These are phyloP conservation scores for Carex arenaria DNA, from an alignment of 202 grass and related monocot species.

Conservation along the genomic window DNA sequence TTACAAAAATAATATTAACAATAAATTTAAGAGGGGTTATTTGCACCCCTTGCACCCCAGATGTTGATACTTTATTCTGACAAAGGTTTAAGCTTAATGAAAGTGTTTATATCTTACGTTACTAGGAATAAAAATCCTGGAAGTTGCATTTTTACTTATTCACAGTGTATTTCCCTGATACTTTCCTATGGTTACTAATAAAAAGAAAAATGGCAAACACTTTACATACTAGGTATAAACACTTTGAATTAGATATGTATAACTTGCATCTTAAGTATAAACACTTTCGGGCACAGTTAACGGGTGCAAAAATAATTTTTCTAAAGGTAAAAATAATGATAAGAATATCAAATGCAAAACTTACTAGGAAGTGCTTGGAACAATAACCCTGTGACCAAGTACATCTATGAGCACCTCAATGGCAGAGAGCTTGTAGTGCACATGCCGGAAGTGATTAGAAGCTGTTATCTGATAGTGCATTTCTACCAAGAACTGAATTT, in stretches of 20 bases:
- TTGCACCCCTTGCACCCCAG: neutral
- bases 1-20: neutral
- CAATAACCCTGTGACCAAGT: constrained; percentile 69
- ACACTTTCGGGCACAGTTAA: neutral
- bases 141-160: neutral
- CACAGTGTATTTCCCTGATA: neutral
- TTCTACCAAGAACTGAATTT: constrained; percentile 75
- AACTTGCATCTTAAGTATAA: neutral
- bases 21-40: neutral
- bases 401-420: constrained; percentile 78
- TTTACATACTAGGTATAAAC: constrained; percentile 1
- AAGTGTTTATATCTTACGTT: neutral
- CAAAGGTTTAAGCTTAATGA: neutral
- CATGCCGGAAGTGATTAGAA: constrained; percentile 72
- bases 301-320: neutral
- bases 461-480: constrained; percentile 87
- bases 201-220: neutral
- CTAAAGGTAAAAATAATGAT: constrained; percentile 19
- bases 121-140: neutral
- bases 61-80: neutral
- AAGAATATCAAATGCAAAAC: constrained; percentile 30
- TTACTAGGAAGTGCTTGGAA: constrained; percentile 92
- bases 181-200: neutral
- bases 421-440: constrained; percentile 59
- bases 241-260: neutral